Evolutionary conservation across 2,329 filamentous ascomycete genomes (phyloP).

Genomic region (Aureobasidium sp.): DNA sequence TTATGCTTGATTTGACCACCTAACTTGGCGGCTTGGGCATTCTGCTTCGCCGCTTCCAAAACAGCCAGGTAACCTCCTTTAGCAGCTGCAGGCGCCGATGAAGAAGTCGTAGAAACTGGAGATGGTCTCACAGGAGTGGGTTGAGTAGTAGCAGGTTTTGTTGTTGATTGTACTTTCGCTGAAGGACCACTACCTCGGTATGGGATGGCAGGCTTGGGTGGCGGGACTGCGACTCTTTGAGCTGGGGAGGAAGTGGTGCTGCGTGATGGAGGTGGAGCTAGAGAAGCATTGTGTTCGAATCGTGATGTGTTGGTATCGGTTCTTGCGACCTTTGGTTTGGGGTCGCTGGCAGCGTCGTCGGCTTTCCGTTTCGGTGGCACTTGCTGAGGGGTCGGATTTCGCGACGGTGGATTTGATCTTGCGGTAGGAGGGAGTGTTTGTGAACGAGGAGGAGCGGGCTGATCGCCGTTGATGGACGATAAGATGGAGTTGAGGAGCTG

Average conservation of each 20-base stretch:
- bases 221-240: conserved; percentile 5
- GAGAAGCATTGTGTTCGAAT: conserved; percentile 23
- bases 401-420: conserved; percentile 12
- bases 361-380: conserved; percentile 25
- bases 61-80: conserved; percentile 71
- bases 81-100: conserved; percentile 36
- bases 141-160: conserved; percentile 16
- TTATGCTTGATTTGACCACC: conserved; percentile 67
- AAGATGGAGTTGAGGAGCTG: conserved; percentile 45
- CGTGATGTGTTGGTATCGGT: conserved; percentile 22
- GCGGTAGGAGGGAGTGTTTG: not conserved
- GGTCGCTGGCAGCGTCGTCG: conserved; percentile 27
- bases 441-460: conserved; percentile 11
- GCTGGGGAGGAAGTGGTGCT: conserved; percentile 16
- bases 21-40: conserved; percentile 49
- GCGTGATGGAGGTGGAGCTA: conserved; percentile 17
- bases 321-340: conserved; percentile 26
- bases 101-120: conserved; percentile 11
- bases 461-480: conserved; percentile 38
- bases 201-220: conserved; percentile 11
- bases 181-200: conserved; percentile 12
- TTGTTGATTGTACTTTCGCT: conserved; percentile 13
- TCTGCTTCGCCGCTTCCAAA: conserved; percentile 61
- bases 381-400: conserved; percentile 17
- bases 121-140: conserved; percentile 9